Conservation (phyloP, 2,329 filamentous ascomycete genomes). For the Raffaelea albimanens region DNA sequence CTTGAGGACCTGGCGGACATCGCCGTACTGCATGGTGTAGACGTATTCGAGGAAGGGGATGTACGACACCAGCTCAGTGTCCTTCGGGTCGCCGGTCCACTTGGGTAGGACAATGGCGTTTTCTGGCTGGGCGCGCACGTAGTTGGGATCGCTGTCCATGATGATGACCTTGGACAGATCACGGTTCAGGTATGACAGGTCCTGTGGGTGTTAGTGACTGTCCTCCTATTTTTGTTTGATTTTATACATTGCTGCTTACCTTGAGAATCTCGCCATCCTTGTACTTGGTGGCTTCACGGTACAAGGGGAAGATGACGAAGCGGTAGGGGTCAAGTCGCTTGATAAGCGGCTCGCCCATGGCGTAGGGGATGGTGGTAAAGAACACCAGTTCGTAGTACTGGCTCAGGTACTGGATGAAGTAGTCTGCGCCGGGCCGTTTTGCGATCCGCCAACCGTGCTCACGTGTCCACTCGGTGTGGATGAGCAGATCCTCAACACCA, state of each 20-base stretch:
- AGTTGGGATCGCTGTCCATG: constrained; percentile 73
- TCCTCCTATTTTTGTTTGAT: background rate
- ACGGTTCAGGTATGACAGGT: constrained; percentile 95
- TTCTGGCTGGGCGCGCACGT: constrained; percentile 86
- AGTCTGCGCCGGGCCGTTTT: constrained; percentile 91
- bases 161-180: constrained; percentile 93
- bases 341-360: constrained; percentile 77
- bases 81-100: constrained; percentile 76
- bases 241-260: constrained; percentile 37
- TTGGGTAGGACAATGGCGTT: constrained; percentile 88
- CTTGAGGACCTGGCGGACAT: constrained; percentile 77
- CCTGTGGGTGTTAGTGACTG: constrained; percentile 39
- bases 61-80: constrained; percentile 77
- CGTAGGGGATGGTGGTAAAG: constrained; percentile 81
- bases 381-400: constrained; percentile 98
- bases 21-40: constrained; percentile 82
- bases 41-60: constrained; percentile 98
- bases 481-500: constrained; percentile 84
- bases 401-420: constrained; percentile 92
- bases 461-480: constrained; percentile 90
- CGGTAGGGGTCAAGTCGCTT: constrained; percentile 92
- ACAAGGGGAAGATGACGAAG: constrained; percentile 91
- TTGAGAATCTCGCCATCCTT: constrained; percentile 95
- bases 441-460: constrained; percentile 93
- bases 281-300: constrained; percentile 93